A percentile compares a stretch with the other conserved stretches of the same genome.
Conservation (phyloP, 169 alveolate genomes). For the Eimeria necatrix region DNA sequence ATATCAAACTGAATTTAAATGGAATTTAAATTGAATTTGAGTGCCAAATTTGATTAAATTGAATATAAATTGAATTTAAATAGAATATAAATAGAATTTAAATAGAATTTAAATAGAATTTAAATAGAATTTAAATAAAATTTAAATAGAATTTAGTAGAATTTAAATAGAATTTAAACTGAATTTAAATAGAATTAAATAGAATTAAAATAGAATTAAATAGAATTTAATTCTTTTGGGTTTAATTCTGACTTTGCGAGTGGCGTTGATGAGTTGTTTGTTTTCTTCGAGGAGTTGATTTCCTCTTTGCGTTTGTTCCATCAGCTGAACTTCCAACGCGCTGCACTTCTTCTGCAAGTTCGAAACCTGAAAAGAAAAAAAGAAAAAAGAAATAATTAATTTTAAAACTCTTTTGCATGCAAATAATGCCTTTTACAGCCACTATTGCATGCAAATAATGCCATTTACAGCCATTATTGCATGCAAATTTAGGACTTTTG, state of each 20-base stretch:
- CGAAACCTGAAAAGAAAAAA: conserved; percentile 82
- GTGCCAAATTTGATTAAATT: too few species aligned
- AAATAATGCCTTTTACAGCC: too few species aligned
- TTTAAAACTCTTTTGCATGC: too few species aligned
- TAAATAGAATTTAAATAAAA: too few species aligned
- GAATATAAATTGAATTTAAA: too few species aligned
- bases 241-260: conserved; percentile 83
- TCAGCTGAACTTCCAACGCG: conserved; percentile 90
- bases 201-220: neutral
- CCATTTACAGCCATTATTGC: neutral
- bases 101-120: too few species aligned
- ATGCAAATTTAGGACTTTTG: neutral
- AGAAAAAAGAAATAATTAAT: neutral
- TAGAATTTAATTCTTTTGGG: neutral
- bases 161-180: too few species aligned
- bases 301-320: conserved; percentile 91
- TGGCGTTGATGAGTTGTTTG: conserved; percentile 88
- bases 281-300: conserved; percentile 91
- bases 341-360: conserved; percentile 90
- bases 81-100: too few species aligned
- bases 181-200: neutral
- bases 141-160: too few species aligned
- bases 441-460: too few species aligned
- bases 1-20: too few species aligned
- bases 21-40: too few species aligned